Evolutionary conservation across 495 filamentous ascomycete genomes (phyloP), one percentile per base, ranked within the genome.

Genomic region (Aspergillus haitiensis): DNA sequence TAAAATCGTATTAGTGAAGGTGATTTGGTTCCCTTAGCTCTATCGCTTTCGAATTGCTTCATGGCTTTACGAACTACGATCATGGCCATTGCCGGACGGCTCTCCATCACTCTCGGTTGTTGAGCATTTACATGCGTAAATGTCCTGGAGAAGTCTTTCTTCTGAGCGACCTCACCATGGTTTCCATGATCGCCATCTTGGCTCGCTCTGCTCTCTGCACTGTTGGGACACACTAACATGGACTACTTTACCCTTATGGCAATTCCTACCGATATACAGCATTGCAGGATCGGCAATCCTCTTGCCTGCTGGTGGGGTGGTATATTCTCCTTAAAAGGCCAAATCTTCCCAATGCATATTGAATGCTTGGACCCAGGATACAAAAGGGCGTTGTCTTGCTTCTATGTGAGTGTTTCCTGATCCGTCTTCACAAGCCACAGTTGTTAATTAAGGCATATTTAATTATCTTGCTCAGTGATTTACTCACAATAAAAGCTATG

Each of bases 151-250:
- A 56, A 31, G 9, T 33, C 42, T 59, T 63, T 32, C 21, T 46
- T 7, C 51, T 63, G 7, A 63, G 61, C 47, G 61, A 63, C 37
- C 49, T 63, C 34, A 59, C 56, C 1, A 63, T 63, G 34, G 8
- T 47, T 4, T 55, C 51, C 51, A 56, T 63, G 4, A 31, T 58
- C 3, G 45, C 51, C 18, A 15, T 59, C 27, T 18, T 59, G 13
- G 21, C 54, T 0, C 53, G 54, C 13, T 44, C 54, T 3, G 59
- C 53, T 7, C 18, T 62, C 7, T 46, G 39, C 7, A 57, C 54
- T 3, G 54, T 62, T 62, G 53, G 59, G 59, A 53, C 4, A 62
- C 37, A 62, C 53, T 12, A 51, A 62, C 7, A 46, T 62, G 47
- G 4, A 27, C 0, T 32, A 31, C 1, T 48, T 53, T 12, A 54